These are phyloP conservation scores for Phytophthora melonis DNA, from an alignment of 352 stramenopile genomes.

Conservation along the genomic window DNA sequence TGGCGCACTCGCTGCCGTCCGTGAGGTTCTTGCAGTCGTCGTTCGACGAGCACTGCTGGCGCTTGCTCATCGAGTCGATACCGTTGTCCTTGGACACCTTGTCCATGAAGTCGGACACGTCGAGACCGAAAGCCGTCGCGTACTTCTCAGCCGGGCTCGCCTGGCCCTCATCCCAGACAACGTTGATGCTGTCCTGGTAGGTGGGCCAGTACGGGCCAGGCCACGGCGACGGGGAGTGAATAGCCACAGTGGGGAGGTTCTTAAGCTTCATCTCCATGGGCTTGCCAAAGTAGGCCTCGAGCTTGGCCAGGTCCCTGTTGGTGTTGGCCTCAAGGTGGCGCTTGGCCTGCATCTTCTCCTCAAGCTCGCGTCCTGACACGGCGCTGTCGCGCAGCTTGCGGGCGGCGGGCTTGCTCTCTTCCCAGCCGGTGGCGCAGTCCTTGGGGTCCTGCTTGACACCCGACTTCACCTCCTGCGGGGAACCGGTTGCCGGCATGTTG, in stretches of 20 bases:
- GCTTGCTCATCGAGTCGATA: conserved; percentile 27
- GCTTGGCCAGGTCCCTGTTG: conserved; percentile 30
- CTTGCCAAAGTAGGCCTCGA: conserved; percentile 25
- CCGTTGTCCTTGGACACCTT: conserved; percentile 36
- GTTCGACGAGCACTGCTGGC: conserved; percentile 39
- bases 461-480: not conserved
- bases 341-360: conserved; percentile 19
- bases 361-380: conserved; percentile 5
- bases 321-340: conserved; percentile 20
- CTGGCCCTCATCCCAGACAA: conserved; percentile 29
- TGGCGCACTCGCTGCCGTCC: conserved; percentile 40
- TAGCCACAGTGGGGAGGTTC: conserved; percentile 23
- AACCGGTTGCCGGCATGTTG: conserved; percentile 1
- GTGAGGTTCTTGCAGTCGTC: conserved; percentile 36
- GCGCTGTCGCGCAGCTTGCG: conserved; percentile 14
- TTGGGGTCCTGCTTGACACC: conserved; percentile 13
- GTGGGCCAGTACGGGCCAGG: conserved; percentile 53
- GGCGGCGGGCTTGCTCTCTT: conserved; percentile 2
- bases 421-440: conserved; percentile 37
- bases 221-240: conserved; percentile 24
- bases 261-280: conserved; percentile 18
- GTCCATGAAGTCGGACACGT: conserved; percentile 47
- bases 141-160: conserved; percentile 50
- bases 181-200: conserved; percentile 71
- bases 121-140: conserved; percentile 41